These are phyloP conservation scores for Macrolepiota dolichaula DNA, from an alignment of 768 basidiomycete genomes.

Conservation along the genomic window DNA sequence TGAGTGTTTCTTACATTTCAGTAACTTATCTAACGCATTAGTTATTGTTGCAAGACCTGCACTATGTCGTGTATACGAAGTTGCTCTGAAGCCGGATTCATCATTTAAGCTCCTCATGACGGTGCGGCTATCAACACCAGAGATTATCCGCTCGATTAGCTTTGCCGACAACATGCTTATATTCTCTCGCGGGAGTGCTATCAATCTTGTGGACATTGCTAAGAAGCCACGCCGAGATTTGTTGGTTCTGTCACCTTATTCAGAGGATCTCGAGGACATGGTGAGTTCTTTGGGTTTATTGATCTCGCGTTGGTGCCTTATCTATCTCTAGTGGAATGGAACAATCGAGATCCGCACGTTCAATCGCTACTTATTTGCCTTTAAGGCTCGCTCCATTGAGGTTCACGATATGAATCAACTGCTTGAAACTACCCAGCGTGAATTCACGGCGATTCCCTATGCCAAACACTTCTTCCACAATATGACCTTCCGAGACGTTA, in stretches of 20 bases:
- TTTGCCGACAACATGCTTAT: slow-evolving; percentile 7
- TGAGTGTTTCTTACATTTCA: not conserved
- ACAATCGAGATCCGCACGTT: slow-evolving; percentile 43
- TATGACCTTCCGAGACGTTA: slow-evolving; percentile 40
- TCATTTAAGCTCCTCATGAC: slow-evolving; percentile 3
- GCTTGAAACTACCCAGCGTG: slow-evolving; percentile 5
- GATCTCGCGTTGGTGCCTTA: not conserved
- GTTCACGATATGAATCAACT: slow-evolving; percentile 27
- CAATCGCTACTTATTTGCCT: slow-evolving; percentile 47
- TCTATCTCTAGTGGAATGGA: slow-evolving; percentile 30
- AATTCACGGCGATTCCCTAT: not conserved
- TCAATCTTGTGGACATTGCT: slow-evolving; percentile 7
- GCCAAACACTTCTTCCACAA: slow-evolving; percentile 23
- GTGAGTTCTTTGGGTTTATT: slow-evolving; percentile 20
- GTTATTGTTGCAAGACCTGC: not conserved
- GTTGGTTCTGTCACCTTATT: slow-evolving; percentile 14
- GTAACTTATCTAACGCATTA: not conserved
- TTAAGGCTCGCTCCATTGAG: slow-evolving; percentile 51
- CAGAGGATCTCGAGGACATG: slow-evolving; percentile 29
- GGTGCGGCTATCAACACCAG: slow-evolving; percentile 1
- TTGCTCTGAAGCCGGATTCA: not conserved
- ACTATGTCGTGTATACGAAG: slow-evolving; percentile 6
- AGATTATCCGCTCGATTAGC: slow-evolving; percentile 1
- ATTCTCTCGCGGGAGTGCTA: slow-evolving; percentile 9
- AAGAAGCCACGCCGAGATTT: slow-evolving; percentile 3